Evolutionary conservation across 805 yeast species (phyloP).

Genomic region (Pichia scutulata): DNA sequence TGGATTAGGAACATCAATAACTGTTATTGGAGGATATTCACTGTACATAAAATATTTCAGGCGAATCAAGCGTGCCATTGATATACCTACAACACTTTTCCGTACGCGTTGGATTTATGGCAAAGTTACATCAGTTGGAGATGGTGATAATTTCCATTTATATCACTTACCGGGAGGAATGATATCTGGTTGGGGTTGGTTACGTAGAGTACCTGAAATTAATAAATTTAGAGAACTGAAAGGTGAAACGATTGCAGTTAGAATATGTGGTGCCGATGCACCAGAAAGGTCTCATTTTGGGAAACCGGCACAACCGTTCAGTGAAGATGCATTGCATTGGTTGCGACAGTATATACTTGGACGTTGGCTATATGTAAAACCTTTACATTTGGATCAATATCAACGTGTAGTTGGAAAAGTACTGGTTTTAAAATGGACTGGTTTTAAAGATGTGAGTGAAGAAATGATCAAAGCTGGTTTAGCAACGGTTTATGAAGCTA

Average conservation of each 20-base stretch:
- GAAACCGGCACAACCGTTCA: slow-evolving; percentile 79
- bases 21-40: slow-evolving; percentile 35
- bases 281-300: slow-evolving; percentile 96
- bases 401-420: slow-evolving; percentile 81
- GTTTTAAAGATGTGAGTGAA: slow-evolving; percentile 71
- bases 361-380: slow-evolving; percentile 62
- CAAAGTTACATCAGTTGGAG: slow-evolving; percentile 83
- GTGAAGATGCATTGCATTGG: slow-evolving; percentile 82
- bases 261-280: slow-evolving; percentile 93
- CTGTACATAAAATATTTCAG: slow-evolving; percentile 40
- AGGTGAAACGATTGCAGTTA: slow-evolving; percentile 65
- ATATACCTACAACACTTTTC: slow-evolving; percentile 42
- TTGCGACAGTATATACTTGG: slow-evolving; percentile 59
- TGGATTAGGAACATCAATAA: slow-evolving; percentile 23
- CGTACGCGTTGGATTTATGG: slow-evolving; percentile 49
- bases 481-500: slow-evolving; percentile 84
- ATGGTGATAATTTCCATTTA: slow-evolving; percentile 90
- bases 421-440: slow-evolving; percentile 50
- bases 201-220: slow-evolving; percentile 55
- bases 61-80: slow-evolving; percentile 41
- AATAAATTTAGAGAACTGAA: slow-evolving; percentile 39
- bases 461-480: slow-evolving; percentile 82
- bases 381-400: slow-evolving; percentile 81
- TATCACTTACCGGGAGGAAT: slow-evolving; percentile 92
- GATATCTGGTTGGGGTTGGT: slow-evolving; percentile 90